Evolutionary conservation across 768 basidiomycete genomes (phyloP).

Genomic region (Russula brevipes): DNA sequence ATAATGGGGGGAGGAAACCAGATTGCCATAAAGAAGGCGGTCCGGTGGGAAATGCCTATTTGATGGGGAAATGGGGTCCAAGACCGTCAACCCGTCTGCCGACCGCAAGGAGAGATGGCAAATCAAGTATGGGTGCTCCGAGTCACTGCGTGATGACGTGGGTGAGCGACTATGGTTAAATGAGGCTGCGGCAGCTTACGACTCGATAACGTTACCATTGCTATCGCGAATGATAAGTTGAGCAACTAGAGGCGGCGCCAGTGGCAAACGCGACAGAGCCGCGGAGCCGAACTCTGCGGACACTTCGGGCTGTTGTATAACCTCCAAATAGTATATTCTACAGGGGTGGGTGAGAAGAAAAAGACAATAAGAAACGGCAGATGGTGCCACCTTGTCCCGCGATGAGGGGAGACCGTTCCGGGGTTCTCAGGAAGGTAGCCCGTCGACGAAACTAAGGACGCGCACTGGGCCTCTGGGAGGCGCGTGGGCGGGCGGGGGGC

Average conservation of each 20-base stretch:
- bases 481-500: slow-evolving; percentile 19
- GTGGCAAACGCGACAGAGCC: slow-evolving; percentile 70
- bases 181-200: slow-evolving; percentile 51
- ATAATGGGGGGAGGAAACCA: slow-evolving; percentile 77
- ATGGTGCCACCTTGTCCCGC: slow-evolving; percentile 25
- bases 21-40: slow-evolving; percentile 74
- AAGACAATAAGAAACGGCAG: background rate
- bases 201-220: slow-evolving; percentile 63
- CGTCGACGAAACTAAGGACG: slow-evolving; percentile 14
- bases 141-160: slow-evolving; percentile 49
- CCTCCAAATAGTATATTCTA: slow-evolving; percentile 68
- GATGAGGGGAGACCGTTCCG: slow-evolving; percentile 16
- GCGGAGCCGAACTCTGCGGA: slow-evolving; percentile 78
- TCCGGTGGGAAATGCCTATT: slow-evolving; percentile 44
- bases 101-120: slow-evolving; percentile 75
- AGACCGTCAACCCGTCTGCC: slow-evolving; percentile 55
- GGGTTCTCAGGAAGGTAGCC: slow-evolving; percentile 16
- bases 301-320: slow-evolving; percentile 78
- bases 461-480: slow-evolving; percentile 14
- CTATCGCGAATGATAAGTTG: slow-evolving; percentile 71
- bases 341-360: slow-evolving; percentile 2
- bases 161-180: slow-evolving; percentile 4
- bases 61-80: slow-evolving; percentile 62
- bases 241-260: slow-evolving; percentile 80
- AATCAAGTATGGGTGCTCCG: slow-evolving; percentile 82